Evolutionary conservation across 306 rosid species (phyloP).

Genomic region (Pterocarpus santalinus): DNA sequence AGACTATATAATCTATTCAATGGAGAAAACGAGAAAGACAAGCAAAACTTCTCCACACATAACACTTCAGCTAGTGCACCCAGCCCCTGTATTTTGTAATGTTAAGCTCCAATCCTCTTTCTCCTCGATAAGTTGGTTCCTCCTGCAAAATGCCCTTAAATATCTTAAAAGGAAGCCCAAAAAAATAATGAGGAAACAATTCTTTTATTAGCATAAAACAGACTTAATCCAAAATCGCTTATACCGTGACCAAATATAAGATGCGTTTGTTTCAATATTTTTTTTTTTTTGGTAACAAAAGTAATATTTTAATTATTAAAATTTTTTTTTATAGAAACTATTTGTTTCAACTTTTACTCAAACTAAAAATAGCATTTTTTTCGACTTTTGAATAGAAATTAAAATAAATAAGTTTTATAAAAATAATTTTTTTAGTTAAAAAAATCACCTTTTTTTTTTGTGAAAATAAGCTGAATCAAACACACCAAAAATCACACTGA

Average conservation of each 20-base stretch:
- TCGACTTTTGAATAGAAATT: no score
- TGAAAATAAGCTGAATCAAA: no score
- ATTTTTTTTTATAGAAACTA: no score
- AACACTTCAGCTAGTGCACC: not conserved
- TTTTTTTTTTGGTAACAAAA: no score
- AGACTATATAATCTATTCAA: not conserved
- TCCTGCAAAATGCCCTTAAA: constrained; percentile 41
- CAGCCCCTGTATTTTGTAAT: constrained; percentile 2
- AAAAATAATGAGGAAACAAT: not conserved
- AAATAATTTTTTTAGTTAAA: no score
- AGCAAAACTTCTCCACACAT: constrained; percentile 28
- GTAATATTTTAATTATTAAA: no score
- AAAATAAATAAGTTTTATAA: no score
- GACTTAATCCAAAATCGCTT: not conserved
- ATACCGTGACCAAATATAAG: not conserved
- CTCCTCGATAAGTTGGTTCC: constrained; percentile 33
- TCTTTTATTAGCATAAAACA: not conserved
- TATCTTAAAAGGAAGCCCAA: not conserved
- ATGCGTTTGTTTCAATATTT: no score
- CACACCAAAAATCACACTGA: not conserved
- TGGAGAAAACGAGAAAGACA: not conserved
- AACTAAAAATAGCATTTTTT: no score
- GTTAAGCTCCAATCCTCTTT: constrained; percentile 34
- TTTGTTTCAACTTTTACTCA: no score
- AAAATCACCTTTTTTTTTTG: no score